These are phyloP conservation scores for Apiospora hydei DNA, from an alignment of 2,329 filamentous ascomycete species.

Conservation along the genomic window DNA sequence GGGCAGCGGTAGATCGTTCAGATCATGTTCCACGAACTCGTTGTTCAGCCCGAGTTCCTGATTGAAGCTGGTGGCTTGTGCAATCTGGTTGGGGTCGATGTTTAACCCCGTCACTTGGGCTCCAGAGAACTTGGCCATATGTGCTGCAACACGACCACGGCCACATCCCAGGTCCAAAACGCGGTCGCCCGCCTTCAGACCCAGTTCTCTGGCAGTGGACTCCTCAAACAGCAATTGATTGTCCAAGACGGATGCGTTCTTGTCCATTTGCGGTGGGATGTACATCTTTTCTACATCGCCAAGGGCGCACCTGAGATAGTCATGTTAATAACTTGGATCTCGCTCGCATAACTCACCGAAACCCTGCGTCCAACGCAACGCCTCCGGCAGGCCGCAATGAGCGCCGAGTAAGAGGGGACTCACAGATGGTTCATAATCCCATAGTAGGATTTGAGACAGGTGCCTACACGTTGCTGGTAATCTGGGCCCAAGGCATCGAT, in stretches of 20 bases:
- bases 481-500: slow-evolving; percentile 53
- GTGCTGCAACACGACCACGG: slow-evolving; percentile 59
- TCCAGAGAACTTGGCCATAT: slow-evolving; percentile 57
- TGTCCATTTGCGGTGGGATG: slow-evolving; percentile 61
- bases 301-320: slow-evolving; percentile 47
- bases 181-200: slow-evolving; percentile 51
- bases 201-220: slow-evolving; percentile 55
- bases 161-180: slow-evolving; percentile 62
- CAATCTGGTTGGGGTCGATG: slow-evolving; percentile 59
- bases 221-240: slow-evolving; percentile 62
- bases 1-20: slow-evolving; percentile 59
- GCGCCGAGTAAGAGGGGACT: slow-evolving; percentile 12
- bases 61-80: slow-evolving; percentile 43
- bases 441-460: slow-evolving; percentile 60
- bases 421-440: slow-evolving; percentile 61
- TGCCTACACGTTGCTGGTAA: slow-evolving; percentile 58
- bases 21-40: slow-evolving; percentile 57
- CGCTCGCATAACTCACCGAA: background rate
- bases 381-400: background rate
- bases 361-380: background rate
- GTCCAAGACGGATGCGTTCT: slow-evolving; percentile 55
- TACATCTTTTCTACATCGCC: slow-evolving; percentile 67
- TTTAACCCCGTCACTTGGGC: slow-evolving; percentile 59
- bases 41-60: slow-evolving; percentile 45
- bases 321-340: background rate